Base-by-base conservation (phyloP, 2,329 filamentous ascomycete species). In the Endoconidiophora polonica region DNA sequence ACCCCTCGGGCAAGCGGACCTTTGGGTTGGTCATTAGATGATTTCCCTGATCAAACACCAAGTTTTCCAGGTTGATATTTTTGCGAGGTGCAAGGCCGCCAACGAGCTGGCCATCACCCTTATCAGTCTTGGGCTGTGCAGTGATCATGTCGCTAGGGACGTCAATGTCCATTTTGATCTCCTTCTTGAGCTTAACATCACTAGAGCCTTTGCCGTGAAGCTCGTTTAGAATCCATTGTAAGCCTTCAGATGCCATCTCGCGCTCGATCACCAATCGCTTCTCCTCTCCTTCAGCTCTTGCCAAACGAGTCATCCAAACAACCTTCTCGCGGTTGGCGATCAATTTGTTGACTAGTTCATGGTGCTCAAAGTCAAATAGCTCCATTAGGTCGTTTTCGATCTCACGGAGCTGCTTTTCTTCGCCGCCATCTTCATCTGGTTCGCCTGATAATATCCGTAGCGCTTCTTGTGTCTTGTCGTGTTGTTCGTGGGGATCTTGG, bases 1-100 rank as follows among this genome's bases (percentile, higher is more conserved):
- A 94, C 9, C 91, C 91, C 62, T 94, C 86, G 0, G 91, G 91
- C 18, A 98, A 73, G 55, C 84, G 83, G 44, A 98, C 91, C 61
- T 87, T 95, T 5, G 87, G 84, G 59, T 98, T 98, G n/a, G 91
- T 96, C 90, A 96, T 98, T 41, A 98, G 73, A 68, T 98, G 91
- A 59, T 96, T 98, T 48, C 91, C 91, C 65, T 96, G 90, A 58
- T 96, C 91, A 61, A 98, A 98, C 38, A 95, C 76, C 33, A 98
- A 76, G 59, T 96, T 96, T 52, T 98, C 90, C 47, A 98, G 71
- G 61, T 96, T 96, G 62, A 98, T 86, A 42, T 86, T 68, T 61
- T 85, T 86, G 57, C 81, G 81, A 2, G 93, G 91, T 59, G 91
- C 84, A 37, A 98, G 70, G 12, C 86, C 87, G 49, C 88, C 86